Evolutionary conservation across 805 yeast genomes (phyloP), one percentile per base, ranked within the genome.

Genomic region (Debaryomyces prosopidis): DNA sequence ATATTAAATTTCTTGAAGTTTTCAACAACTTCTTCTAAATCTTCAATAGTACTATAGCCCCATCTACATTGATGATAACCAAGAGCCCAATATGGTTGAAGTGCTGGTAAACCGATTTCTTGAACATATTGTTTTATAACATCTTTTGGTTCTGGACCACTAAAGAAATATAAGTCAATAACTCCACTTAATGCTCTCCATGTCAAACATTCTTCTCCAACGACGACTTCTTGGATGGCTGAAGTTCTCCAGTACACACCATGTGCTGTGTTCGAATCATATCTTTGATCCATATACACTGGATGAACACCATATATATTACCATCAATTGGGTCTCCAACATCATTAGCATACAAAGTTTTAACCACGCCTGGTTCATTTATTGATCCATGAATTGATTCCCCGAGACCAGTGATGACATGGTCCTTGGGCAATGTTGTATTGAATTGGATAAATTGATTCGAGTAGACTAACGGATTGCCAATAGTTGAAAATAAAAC

Each of bases 241-340:
- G 60, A 50, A 19, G 64, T 58, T 48, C 67, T 52, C 55, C 65
- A 59, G 44, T 57, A 63, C 5, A 63, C 67, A 12, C 65, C 68
- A 39, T 63, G 69, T 8, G 67, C 46, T 14, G 57, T 46, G 6
- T 30, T 30, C 5, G 23, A 34, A 23, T 39, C 50, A 42, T 53
- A 53, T 20, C 68, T 42, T 44, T 62, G 60, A 41, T 65, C 69
- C 26, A 59, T 45, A 47, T 65, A 64, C 33, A 63, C 50, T 19
- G 69, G 69, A 36, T 65, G 69, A 7, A 56, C 57, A 27, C 69
- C 69, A 47, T 65, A 65, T 12, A 61, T 55, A 43, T 65, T 63
- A 12, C 59, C 64, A 44, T 60, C 67, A 18, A 59, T 46, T 10
- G 55, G 56, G 38, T 55, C 58, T 38, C 58, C 61, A 5, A 48